Evolutionary conservation across 2,329 filamentous ascomycete genomes (phyloP).

Genomic region (Nannizzia gypsea): DNA sequence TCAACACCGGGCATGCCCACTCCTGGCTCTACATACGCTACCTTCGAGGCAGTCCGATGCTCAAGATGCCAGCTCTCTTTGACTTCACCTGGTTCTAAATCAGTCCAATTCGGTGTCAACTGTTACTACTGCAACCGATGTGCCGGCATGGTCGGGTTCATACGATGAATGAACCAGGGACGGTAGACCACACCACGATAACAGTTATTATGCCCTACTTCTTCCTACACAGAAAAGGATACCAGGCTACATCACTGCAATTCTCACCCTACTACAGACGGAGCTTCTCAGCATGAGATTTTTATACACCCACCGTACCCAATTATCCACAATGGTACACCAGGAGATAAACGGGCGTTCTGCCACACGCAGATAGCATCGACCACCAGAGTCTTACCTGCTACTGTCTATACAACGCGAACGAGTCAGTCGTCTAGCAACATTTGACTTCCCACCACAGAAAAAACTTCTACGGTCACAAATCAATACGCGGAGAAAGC

Average conservation of each 20-base stretch:
- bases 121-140: constrained; percentile 39
- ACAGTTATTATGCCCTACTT: background rate
- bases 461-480: background rate
- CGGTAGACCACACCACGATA: background rate
- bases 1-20: constrained; percentile 17
- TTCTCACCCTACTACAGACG: no score
- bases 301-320: background rate
- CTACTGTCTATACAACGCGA: background rate
- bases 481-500: no score
- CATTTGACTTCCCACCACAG: no score
- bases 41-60: constrained; percentile 29
- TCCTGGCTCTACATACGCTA: constrained; percentile 15
- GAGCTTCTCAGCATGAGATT: no score
- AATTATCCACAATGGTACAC: background rate
- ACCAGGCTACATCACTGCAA: no score
- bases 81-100: constrained; percentile 27
- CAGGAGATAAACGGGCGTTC: background rate
- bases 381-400: background rate
- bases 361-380: background rate
- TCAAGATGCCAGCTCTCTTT: constrained; percentile 38
- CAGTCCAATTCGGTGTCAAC: constrained; percentile 38
- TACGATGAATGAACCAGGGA: constrained; percentile 21
- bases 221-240: no score
- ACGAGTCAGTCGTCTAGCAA: background rate
- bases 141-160: constrained; percentile 35